Conservation (phyloP, 768 basidiomycete species). For the Phlebiopsis flavidoalba region DNA sequence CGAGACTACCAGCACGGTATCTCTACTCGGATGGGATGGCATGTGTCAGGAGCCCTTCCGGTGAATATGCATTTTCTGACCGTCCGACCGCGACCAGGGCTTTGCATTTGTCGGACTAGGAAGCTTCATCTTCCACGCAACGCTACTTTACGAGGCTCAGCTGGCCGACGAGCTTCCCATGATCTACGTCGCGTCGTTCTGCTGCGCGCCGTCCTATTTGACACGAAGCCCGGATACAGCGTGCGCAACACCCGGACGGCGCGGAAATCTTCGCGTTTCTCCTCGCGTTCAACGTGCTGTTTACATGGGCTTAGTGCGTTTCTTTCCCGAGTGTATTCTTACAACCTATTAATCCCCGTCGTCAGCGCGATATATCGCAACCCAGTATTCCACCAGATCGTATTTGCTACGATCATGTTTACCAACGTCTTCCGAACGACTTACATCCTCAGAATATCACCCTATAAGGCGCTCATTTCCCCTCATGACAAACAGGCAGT, state of each 20-base stretch:
- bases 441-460: constrained; percentile 46
- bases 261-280: constrained; percentile 31
- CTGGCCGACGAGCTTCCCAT: constrained; percentile 81
- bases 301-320: constrained; percentile 73
- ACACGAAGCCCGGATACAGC: constrained; percentile 47
- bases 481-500: constrained; percentile 36
- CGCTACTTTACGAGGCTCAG: constrained; percentile 69
- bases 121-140: constrained; percentile 76
- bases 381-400: constrained; percentile 74
- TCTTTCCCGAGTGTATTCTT: background rate
- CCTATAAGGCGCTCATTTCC: constrained; percentile 36
- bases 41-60: constrained; percentile 9
- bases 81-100: constrained; percentile 36
- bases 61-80: background rate
- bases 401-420: constrained; percentile 60
- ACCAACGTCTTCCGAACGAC: constrained; percentile 40
- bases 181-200: constrained; percentile 66
- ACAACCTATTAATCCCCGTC: background rate
- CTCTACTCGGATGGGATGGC: constrained; percentile 28
- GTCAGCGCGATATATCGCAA: constrained; percentile 61
- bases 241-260: constrained; percentile 32
- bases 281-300: constrained; percentile 50
- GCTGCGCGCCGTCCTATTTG: constrained; percentile 59
- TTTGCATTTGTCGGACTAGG: constrained; percentile 69
- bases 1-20: constrained; percentile 34